Percentiles rank a stretch among this genome's conserved stretches.
These are phyloP conservation scores for Nicotiana sylvestris DNA, from an alignment of 257 asterid species.

Conservation along the genomic window DNA sequence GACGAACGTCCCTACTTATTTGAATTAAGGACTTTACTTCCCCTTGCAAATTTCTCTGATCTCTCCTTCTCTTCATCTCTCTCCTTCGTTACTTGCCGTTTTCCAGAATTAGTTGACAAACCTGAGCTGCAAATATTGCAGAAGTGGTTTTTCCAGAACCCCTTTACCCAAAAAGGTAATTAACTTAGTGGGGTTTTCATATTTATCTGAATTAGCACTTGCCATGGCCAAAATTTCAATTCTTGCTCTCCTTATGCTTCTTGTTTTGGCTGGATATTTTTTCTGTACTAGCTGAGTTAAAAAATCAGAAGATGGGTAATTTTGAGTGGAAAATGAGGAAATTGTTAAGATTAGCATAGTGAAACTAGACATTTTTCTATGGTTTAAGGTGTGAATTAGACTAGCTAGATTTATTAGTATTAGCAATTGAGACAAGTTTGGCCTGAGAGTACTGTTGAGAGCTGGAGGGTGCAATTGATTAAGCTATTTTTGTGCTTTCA, in stretches of 20 bases:
- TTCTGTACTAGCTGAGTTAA: constrained; percentile 11
- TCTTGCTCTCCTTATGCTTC: constrained; percentile 22
- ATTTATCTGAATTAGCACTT: constrained; percentile 35
- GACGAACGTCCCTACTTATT: no score
- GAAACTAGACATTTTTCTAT: not conserved
- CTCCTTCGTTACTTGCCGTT: no score
- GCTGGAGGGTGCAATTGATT: not conserved
- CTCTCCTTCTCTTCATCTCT: no score
- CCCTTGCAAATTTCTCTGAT: no score
- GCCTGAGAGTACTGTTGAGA: not conserved
- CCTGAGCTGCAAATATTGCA: constrained; percentile 97
- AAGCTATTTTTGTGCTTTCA: not conserved
- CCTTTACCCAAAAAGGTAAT: constrained; percentile 93
- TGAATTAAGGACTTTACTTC: no score
- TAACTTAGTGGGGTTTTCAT: constrained; percentile 50
- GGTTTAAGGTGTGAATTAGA: not conserved
- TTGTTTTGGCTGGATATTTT: constrained; percentile 9
- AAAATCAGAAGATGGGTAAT: constrained; percentile 17
- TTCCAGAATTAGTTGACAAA: not conserved
- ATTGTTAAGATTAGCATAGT: not conserved
- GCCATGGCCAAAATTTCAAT: constrained; percentile 32
- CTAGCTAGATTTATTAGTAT: not conserved
- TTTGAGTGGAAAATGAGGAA: constrained; percentile 13
- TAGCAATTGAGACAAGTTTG: not conserved
- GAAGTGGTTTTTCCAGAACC: constrained; percentile 94